Evolutionary conservation across 768 basidiomycete species (phyloP).

Genomic region (Auriscalpium vulgare): DNA sequence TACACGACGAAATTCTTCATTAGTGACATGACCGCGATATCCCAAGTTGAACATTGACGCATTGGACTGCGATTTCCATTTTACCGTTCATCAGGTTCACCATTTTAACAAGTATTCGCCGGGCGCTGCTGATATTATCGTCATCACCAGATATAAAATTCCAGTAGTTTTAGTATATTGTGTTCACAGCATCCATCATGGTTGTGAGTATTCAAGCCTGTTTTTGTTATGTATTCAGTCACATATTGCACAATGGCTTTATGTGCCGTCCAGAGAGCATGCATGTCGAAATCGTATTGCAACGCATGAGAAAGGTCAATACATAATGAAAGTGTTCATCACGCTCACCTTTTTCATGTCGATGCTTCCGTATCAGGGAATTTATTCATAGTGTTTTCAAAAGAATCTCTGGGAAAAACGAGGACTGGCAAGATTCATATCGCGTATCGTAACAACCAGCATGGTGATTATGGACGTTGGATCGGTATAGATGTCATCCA

Average conservation of each 20-base stretch:
- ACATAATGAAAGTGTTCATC: constrained; percentile 33
- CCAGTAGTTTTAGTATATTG: constrained; percentile 17
- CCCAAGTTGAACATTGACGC: constrained; percentile 26
- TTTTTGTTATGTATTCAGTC: constrained; percentile 37
- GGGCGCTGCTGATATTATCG: constrained; percentile 15
- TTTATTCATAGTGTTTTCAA: constrained; percentile 23
- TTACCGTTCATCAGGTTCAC: constrained; percentile 28
- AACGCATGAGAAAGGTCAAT: too few relatives aligned
- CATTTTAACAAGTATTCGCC: constrained; percentile 28
- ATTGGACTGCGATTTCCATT: constrained; percentile 33
- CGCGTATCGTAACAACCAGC: constrained; percentile 24
- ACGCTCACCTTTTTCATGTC: constrained; percentile 25
- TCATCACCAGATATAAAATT: constrained; percentile 13
- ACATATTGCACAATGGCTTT: constrained; percentile 32
- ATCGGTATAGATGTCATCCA: constrained; percentile 4
- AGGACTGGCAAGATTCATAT: constrained; percentile 22
- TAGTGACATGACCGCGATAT: constrained; percentile 32
- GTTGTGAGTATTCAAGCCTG: constrained; percentile 30
- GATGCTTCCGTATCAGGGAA: constrained; percentile 19
- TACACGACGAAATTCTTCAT: constrained; percentile 26
- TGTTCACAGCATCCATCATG: constrained; percentile 26
- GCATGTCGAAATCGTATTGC: constrained; percentile 33
- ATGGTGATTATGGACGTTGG: constrained; percentile 1
- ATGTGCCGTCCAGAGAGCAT: constrained; percentile 32
- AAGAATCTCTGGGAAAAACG: constrained; percentile 28